Evolutionary conservation across 2,329 filamentous ascomycete species (phyloP).

Genomic region (Balansia obtecta): DNA sequence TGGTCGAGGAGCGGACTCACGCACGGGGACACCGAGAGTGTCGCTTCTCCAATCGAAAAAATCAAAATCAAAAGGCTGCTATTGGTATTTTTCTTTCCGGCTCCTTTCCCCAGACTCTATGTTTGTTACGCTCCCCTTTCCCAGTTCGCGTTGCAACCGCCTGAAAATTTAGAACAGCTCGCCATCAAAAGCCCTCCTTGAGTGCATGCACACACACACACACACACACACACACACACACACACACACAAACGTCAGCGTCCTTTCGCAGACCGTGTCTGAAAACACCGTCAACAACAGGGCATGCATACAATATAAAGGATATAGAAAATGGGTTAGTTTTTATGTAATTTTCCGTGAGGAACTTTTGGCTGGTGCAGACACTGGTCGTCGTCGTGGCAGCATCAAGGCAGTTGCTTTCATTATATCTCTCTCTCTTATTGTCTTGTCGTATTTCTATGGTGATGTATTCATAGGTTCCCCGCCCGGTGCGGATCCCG

Average conservation of each 20-base stretch:
- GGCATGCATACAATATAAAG: neutral
- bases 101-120: neutral
- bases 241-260: neutral
- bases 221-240: too few relatives aligned
- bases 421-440: conserved; percentile 28
- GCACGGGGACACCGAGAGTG: neutral
- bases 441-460: conserved; percentile 31
- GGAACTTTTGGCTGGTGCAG: neutral
- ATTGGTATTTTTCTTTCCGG: neutral
- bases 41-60: neutral
- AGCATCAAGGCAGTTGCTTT: conserved; percentile 39
- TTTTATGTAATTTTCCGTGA: neutral
- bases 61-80: neutral
- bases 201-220: neutral
- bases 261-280: neutral
- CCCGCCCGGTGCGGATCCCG: conserved; percentile 31
- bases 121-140: neutral
- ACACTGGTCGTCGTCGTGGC: conserved; percentile 3
- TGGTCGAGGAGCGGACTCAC: too few relatives aligned
- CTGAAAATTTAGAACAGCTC: neutral
- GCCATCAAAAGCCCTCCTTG: neutral
- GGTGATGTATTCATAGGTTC: conserved; percentile 55
- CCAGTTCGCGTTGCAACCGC: neutral
- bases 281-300: neutral
- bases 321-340: neutral